Base-by-base conservation (phyloP, 192 early-diverging fungal genomes). In the Ambispora gerdemannii region DNA sequence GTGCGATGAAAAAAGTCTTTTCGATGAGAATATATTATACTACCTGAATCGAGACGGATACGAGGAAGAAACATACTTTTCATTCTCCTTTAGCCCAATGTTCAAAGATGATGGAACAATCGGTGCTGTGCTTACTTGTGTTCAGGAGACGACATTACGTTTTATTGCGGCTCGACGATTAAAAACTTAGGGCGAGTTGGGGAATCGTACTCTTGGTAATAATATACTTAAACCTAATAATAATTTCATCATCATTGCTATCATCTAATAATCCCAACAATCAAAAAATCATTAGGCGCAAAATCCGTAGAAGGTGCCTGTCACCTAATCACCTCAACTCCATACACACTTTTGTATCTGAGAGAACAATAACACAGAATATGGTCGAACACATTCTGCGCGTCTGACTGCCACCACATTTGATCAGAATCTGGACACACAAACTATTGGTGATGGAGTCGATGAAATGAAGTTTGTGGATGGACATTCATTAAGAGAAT, bases 41-140 rank as follows among this genome's bases (percentile, higher is more conserved):
- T 72, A 47, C 13, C 22, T 64, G 11, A 22, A 63, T 27, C 71
- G 78, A 24, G 75, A 68, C 7, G 78, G 78, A 27, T 80, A 77
- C 30, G 62, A 67, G 3, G 78, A 80, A 51, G 78, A 80, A 62
- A 72, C 70, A 27, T 80, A 80, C 50, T 76, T 80, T 55, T 75
- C 76, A 8, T 80, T 76, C 36, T 73, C 78, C 19, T 70, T 80
- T 34, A 63, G 73, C 25, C 78, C 78, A 13, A 71, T 80, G 11
- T 77, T 80, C 36, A 8, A 65, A 0, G n/a, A 52, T 31, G 71
- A 80, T 53, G 75, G 71, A 3, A 51, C 75, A 11, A 38, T 75
- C 36, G 67, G 66, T 17, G 78, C 75, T 3, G 63, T 80, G n/a
- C 34, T 76, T 10, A 69, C 70, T 22, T n/a, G 70, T 38, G 78